Percentiles rank a stretch among this genome's conserved stretches.
Conservation (phyloP, 2,329 filamentous ascomycete genomes). For the Lomentospora prolificans region DNA sequence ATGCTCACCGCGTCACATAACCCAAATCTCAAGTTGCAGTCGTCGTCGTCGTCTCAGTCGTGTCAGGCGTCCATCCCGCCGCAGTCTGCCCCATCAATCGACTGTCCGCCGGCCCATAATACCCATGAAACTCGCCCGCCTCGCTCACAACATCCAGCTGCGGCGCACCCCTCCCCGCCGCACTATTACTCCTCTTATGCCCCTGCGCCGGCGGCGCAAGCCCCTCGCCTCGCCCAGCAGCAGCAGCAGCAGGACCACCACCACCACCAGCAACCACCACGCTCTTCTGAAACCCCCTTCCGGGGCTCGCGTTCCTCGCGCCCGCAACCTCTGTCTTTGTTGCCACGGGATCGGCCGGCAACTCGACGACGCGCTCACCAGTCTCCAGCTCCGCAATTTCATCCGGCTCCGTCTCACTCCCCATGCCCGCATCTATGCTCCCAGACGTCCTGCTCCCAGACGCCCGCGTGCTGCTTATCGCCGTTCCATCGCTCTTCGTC, state of each 20-base stretch:
- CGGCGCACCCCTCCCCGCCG: not conserved
- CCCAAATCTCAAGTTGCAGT: not conserved
- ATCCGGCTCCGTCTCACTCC: not conserved
- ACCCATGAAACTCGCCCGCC: slow-evolving; percentile 6
- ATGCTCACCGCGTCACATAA: not conserved
- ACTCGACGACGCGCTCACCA: not conserved
- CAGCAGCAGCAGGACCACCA: not conserved
- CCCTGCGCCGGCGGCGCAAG: not conserved
- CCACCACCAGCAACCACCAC: no score
- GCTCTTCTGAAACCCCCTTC: no score
- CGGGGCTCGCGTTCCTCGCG: no score
- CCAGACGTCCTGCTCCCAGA: not conserved
- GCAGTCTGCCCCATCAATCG: slow-evolving; percentile 5
- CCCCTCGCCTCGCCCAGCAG: not conserved
- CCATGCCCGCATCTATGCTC: not conserved
- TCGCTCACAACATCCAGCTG: slow-evolving; percentile 4
- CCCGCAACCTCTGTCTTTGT: not conserved
- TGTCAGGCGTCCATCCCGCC: not conserved
- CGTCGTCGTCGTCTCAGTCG: no score
- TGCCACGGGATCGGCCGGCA: not conserved
- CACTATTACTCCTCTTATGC: slow-evolving; percentile 2
- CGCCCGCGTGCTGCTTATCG: not conserved
- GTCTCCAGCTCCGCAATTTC: slow-evolving; percentile 4
- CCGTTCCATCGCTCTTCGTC: not conserved
- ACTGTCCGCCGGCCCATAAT: slow-evolving; percentile 5